Conservation (phyloP, 257 asterid species). For the Capsicum pubescens region DNA sequence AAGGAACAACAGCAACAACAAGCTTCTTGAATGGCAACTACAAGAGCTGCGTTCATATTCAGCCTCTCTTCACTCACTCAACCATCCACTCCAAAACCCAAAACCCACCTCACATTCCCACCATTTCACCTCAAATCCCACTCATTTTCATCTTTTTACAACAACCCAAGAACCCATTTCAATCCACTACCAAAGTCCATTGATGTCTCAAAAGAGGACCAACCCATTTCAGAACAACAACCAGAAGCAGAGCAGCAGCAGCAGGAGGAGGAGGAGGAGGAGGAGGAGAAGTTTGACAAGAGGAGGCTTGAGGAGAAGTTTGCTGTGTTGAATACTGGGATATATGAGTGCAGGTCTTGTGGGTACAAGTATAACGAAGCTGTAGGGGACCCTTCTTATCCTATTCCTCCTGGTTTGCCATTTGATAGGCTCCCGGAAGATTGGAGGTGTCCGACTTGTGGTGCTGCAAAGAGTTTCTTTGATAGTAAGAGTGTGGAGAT, state of each 20-base stretch:
- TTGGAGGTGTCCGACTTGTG: constrained; percentile 95
- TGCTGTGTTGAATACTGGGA: constrained; percentile 88
- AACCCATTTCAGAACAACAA: constrained; percentile 44
- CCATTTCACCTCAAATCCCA: constrained; percentile 43
- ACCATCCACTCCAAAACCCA: constrained; percentile 40
- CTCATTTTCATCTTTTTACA: constrained; percentile 38
- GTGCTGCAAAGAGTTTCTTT: constrained; percentile 89
- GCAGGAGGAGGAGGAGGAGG: constrained; percentile 38
- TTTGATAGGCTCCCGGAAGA: constrained; percentile 82
- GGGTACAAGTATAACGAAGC: constrained; percentile 69
- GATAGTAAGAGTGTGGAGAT: constrained; percentile 86
- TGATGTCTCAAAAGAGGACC: constrained; percentile 88
- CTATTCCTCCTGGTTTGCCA: constrained; percentile 90
- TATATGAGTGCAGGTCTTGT: constrained; percentile 86
- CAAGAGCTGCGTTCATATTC: constrained; percentile 63
- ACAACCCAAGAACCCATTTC: constrained; percentile 30
- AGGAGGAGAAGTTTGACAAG: constrained; percentile 37
- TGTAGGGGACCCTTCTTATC: constrained; percentile 81
- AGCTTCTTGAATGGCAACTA: constrained; percentile 51
- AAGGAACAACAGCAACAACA: neutral
- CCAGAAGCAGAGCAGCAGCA: neutral
- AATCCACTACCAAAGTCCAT: constrained; percentile 47
- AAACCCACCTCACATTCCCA: constrained; percentile 43
- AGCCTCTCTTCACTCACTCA: constrained; percentile 46
- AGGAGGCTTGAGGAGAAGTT: constrained; percentile 84